Evolutionary conservation across 306 rosid species (phyloP), one percentile per base, ranked within the genome.

Genomic region (Prunus mongolica): DNA sequence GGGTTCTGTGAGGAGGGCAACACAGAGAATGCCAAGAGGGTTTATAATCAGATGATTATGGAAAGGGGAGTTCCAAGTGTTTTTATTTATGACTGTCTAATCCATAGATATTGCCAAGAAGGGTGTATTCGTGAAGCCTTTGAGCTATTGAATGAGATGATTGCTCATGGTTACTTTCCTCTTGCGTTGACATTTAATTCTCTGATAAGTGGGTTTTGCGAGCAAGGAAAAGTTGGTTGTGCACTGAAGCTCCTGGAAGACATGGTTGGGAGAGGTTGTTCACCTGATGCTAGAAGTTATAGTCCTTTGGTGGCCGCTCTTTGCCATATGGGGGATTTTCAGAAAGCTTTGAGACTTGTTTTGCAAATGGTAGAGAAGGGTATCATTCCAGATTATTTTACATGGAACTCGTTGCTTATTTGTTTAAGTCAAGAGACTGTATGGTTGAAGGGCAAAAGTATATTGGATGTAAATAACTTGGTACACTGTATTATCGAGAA

Each of bases 121-220:
- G 87, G 88, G 57, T 62, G 76, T 75, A 70, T 86, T 58, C 84
- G 85, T 38, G 89, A 90, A 61, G 92, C 96, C 0, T 63, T 90
- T 47, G 90, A 88, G 72, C 63, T 90, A 79, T 82, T 90, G 86
- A 90, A 87, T 60, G 88, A 86, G 76, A 90, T 90, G 97, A 85
- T 88, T 77, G 56, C 30, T 32, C 83, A 60, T 44, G 82, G 88
- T 67, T 88, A 82, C 54, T 69, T 77, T 79, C 96, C 93, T 32
- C n/a, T 83, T 77, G 83, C 93, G 12, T 67, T 82, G 0, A 92
- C 92, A 50, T 80, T 84, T 78, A 89, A 92, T 83, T 82, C 78
- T 55, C 47, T 93, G 77, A 83, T 89, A 60, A 19, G n/a, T 8
- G 87, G 69, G 20, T 90, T 90, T 81, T 93, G 90, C 60, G 30